phyloP scores from a whole-genome alignment of 2,329 filamentous ascomycete genomes.

The Ophiostoma angusticollis region DNA sequence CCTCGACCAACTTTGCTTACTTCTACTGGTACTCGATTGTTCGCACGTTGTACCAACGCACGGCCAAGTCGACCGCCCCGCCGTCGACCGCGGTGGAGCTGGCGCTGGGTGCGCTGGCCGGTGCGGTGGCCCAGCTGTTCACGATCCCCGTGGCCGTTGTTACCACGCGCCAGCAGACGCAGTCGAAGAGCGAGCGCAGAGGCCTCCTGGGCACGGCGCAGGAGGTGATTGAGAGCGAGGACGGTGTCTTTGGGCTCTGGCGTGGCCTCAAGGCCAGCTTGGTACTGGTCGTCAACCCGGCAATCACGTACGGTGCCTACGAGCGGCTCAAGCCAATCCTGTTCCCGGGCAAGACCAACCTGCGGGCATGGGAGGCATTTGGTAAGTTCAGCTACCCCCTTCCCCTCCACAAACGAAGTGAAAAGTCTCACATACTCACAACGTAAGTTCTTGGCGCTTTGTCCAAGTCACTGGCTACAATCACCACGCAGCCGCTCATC shows the following conservation, averaged over 20 bases:
- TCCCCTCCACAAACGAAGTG: too few species aligned
- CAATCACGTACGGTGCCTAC: slow-evolving; percentile 95
- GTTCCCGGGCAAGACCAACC: slow-evolving; percentile 61
- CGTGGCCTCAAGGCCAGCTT: slow-evolving; percentile 90
- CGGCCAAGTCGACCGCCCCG: slow-evolving; percentile 34
- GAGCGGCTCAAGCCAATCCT: slow-evolving; percentile 69
- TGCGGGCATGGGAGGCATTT: slow-evolving; percentile 83
- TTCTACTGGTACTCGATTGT: slow-evolving; percentile 98
- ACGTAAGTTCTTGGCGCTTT: slow-evolving; percentile 69
- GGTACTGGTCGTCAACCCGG: slow-evolving; percentile 89
- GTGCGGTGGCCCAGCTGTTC: slow-evolving; percentile 85
- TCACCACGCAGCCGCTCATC: slow-evolving; percentile 87
- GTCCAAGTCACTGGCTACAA: slow-evolving; percentile 84
- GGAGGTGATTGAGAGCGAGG: slow-evolving; percentile 81
- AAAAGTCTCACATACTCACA: too few species aligned
- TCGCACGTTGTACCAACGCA: slow-evolving; percentile 62
- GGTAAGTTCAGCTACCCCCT: slow-evolving; percentile 41
- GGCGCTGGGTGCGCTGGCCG: slow-evolving; percentile 71
- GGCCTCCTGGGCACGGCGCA: slow-evolving; percentile 74
- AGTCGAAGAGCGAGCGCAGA: slow-evolving; percentile 71
- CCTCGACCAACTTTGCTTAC: slow-evolving; percentile 97
- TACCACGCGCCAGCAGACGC: slow-evolving; percentile 91
- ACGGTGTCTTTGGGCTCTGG: slow-evolving; percentile 84
- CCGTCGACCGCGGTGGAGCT: slow-evolving; percentile 76
- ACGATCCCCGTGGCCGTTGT: slow-evolving; percentile 94